Evolutionary conservation across 805 yeast genomes (phyloP), one percentile per base, ranked within the genome.

Genomic region (Candida silvicultrix): DNA sequence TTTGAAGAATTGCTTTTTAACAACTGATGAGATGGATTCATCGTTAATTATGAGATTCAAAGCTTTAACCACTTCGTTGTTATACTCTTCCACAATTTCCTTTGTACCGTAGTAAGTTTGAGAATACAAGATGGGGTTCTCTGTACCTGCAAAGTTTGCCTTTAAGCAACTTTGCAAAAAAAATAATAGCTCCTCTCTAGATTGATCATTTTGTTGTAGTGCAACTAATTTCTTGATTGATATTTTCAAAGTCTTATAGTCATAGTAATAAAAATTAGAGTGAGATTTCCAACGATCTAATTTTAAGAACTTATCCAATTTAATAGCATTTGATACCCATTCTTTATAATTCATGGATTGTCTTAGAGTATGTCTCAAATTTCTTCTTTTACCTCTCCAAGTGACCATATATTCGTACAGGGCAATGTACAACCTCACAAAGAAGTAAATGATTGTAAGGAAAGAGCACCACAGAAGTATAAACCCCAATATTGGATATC

Each of bases 61-160:
- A 18, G 81, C 67, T 31, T 61, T 54, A 1, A 72, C 70, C 9
- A 83, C 81, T 55, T 80, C 80, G 0, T 58, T 53, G 45, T 80
- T 75, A 62, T 80, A 83, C 40, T 68, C 67, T 32, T 73, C 75
- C 28, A 85, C 79, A 21, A 83, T 59, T 9, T 67, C 57, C 58
- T 85, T 85, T 0, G 95, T 83, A 11, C 94, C 94, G 56, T 78
- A 83, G 60, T 85, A 83, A 40, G 86, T 69, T 62, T 85, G 89
- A 4, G 88, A 80, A 56, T 85, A 86, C 22, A 85, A 67, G 46
- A 76, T 71, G 31, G 86, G 76, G 56, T 84, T 83, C 59, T 85
- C 92, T 3, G 80, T 80, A 2, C 94, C 94, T 3, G 89, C 89
- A 66, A 85, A 86, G 57, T 86, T 85, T 43, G 78, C 71, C 57